Percentiles rank a stretch among this genome's conserved stretches.
phyloP scores from a whole-genome alignment of 257 asterid species.

The Salvia rosmarinus region DNA sequence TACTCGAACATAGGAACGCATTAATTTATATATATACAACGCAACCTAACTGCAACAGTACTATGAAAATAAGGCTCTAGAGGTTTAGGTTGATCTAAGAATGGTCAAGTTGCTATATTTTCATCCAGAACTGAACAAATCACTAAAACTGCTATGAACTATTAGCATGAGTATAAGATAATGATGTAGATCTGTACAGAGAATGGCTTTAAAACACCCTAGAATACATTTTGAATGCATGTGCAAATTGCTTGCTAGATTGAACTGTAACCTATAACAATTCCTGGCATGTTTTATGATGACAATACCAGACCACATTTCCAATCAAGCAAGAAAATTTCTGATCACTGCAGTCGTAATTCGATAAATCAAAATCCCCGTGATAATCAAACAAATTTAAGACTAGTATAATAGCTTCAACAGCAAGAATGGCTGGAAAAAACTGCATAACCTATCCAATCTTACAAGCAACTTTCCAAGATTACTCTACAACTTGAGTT shows the following conservation, averaged over 20 bases:
- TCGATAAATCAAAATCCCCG: neutral
- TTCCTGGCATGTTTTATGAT: conserved; percentile 7
- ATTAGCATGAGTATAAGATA: too few relatives aligned
- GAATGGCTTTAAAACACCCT: too few relatives aligned
- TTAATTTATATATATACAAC: conserved; percentile 9
- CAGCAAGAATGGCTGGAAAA: too few relatives aligned
- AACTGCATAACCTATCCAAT: neutral
- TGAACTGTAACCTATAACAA: too few relatives aligned
- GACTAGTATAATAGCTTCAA: neutral
- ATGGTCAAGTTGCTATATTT: conserved; percentile 18
- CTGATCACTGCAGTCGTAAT: neutral
- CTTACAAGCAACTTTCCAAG: neutral
- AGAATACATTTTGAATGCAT: too few relatives aligned
- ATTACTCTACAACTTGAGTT: neutral
- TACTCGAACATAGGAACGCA: neutral
- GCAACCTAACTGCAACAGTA: conserved; percentile 8
- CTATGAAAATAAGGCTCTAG: neutral
- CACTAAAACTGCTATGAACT: neutral
- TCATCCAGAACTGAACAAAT: neutral
- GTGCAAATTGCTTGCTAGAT: too few relatives aligned
- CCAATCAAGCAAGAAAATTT: neutral
- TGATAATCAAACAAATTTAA: neutral
- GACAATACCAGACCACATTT: neutral
- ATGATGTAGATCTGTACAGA: too few relatives aligned
- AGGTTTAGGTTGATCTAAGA: neutral